Base-by-base conservation (phyloP, 2,329 filamentous ascomycete species). In the Nannizzia gypsea region DNA sequence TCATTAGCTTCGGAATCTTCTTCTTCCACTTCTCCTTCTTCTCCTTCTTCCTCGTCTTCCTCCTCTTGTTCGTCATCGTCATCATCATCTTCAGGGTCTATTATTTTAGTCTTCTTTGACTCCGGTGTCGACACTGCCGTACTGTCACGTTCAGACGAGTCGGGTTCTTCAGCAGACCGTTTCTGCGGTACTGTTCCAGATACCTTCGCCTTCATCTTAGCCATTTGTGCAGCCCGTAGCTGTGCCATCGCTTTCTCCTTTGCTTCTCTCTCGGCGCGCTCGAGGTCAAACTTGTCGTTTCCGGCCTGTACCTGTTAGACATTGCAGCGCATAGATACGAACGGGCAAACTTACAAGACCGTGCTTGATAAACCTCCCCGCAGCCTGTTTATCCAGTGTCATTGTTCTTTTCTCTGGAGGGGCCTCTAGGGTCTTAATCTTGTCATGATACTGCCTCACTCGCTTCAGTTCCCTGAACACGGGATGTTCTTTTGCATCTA, bases 401-500 rank as follows among this genome's bases (percentile, higher is more conserved):
- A 89, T 75, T 1, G 76, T 80, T 34, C 81, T 80, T 67, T 83
- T 78, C 58, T 76, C 73, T 2, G 81, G 79, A 0, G 82, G 81
- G 5, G 78, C 80, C 73, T 96, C 90, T 2, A 84, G 81, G 13
- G 79, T 78, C 69, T 93, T 89, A 71, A 97, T 92, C 77, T 97
- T 99, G 62, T 83, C 84, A 74, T 96, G 95, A 73, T 97, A 97
- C 70, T 90, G 87, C 72, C 86, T 90, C 59, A 97, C 86, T 60
- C 93, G 85, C 61, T 84, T 86, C 63, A 99, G 81, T 76, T 99
- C 93, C 61, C 81, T 81, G 74, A 90, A 93, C 61, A 99, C 83
- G 28, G 89, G 82, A 70, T 97, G 92, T 58, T 87, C 81, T 71
- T 88, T 90, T n/a, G 88, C 86, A 68, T 96, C 83, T 31, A 86